These are phyloP conservation scores for Beta corolliflora DNA, from an alignment of 179 eudicot species.

Conservation along the genomic window DNA sequence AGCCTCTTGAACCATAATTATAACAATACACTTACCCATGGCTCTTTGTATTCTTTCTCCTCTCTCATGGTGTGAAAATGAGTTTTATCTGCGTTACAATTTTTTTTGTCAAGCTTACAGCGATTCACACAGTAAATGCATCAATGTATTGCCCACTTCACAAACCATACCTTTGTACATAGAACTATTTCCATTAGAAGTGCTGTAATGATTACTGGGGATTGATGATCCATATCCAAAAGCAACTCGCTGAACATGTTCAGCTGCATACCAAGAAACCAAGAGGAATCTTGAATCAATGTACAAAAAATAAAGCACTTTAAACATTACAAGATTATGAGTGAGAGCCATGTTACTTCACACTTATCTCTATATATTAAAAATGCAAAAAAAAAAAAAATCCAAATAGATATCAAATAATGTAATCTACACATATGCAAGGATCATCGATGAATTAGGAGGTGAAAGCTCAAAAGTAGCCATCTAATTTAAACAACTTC, in stretches of 20 bases:
- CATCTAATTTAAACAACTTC: background rate
- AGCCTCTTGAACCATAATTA: conserved; percentile 6
- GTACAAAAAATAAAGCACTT: background rate
- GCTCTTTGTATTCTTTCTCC: conserved; percentile 68
- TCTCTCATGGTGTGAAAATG: conserved; percentile 25
- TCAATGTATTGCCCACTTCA: conserved; percentile 28
- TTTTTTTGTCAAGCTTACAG: conserved; percentile 3
- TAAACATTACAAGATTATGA: background rate
- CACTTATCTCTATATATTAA: background rate
- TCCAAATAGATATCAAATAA: background rate
- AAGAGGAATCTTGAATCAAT: conserved; percentile 2
- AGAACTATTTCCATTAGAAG: conserved; percentile 30
- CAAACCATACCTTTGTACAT: conserved; percentile 38
- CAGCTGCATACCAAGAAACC: conserved; percentile 39
- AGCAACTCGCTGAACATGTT: conserved; percentile 51
- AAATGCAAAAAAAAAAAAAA: no score
- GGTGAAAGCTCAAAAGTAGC: background rate
- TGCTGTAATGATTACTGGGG: conserved; percentile 36
- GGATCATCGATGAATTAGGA: background rate
- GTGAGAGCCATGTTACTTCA: background rate
- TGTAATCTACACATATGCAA: background rate
- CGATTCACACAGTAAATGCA: conserved; percentile 16
- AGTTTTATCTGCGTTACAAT: conserved; percentile 28
- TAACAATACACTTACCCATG: conserved; percentile 63
- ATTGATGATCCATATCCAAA: conserved; percentile 57